Percentiles rank a stretch among this genome's conserved stretches.
phyloP scores from a whole-genome alignment of 2,329 filamentous ascomycete species.

The Chaetomium sp. region DNA sequence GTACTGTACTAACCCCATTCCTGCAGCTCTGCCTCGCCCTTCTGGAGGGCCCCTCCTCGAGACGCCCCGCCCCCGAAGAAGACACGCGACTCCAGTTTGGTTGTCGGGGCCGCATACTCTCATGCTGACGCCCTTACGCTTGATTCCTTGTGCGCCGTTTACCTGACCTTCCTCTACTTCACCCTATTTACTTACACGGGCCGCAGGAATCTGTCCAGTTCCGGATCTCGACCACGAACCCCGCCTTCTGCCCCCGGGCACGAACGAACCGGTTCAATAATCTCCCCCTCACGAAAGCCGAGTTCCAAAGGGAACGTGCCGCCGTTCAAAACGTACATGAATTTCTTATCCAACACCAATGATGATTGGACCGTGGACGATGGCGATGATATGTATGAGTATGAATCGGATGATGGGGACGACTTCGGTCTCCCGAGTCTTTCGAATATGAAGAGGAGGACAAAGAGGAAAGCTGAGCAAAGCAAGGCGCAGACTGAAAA shows the following conservation, averaged over 20 bases:
- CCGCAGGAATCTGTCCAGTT: conserved; percentile 51
- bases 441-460: conserved; percentile 79
- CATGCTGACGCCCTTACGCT: conserved; percentile 92
- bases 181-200: conserved; percentile 5
- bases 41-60: conserved; percentile 66
- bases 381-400: conserved; percentile 67
- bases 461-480: conserved; percentile 44
- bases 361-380: conserved; percentile 75
- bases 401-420: conserved; percentile 85
- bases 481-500: conserved; percentile 27
- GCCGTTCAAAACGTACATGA: conserved; percentile 68
- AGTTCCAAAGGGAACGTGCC: conserved; percentile 52
- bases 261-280: conserved; percentile 44
- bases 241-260: conserved; percentile 59
- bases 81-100: conserved; percentile 60
- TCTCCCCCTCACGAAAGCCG: conserved; percentile 48
- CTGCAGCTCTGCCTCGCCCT: conserved; percentile 74
- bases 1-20: conserved; percentile 24
- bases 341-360: conserved; percentile 73
- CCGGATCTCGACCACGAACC: conserved; percentile 64
- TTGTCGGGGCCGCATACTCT: conserved; percentile 92
- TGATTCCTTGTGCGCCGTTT: conserved; percentile 61
- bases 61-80: conserved; percentile 47
- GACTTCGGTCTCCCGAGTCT: conserved; percentile 93
- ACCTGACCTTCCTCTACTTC: not conserved